Evolutionary conservation across 1,139 yeast species (phyloP), one percentile per base, ranked within the genome.

Genomic region (Candida labiduridarum): DNA sequence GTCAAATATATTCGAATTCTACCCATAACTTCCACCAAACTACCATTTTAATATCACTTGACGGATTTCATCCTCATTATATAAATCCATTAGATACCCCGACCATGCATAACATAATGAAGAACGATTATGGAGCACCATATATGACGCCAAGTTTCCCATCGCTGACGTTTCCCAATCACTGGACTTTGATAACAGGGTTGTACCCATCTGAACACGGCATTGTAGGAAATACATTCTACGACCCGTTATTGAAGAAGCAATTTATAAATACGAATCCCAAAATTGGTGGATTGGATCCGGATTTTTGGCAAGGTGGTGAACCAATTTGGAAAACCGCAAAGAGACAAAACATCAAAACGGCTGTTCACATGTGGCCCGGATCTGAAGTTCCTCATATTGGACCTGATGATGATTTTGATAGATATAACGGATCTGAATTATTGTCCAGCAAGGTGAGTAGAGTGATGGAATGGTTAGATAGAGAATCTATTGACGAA

Each of bases 301-400:
- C 85, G 0, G 80, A 75, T 30, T 88, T 89, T 72, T 89, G 96
- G 96, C 66, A 59, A 46, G 94, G 95, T 9, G 96, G 96, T 30
- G 95, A 89, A 62, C 96, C 97, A 0, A 65, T 91, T 27, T 91
- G 97, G 97, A 71, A 76, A 43, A 88, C 96, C 0, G 91, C 95
- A 0, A 72, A 73, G 25, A 65, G 66, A n/a, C 88, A 87, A 53
- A 85, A 84, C 1, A 79, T 88, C 4, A 73, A 73, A 12, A 72
- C 87, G 2, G 96, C 95, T 0, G 85, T 89, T n/a, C 96, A 91
- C 65, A 90, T 91, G 96, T 91, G 96, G 96, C 97, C 97, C 0
- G 96, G 97, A 0, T 84, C 91, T 53, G 96, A 89, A 59, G 95
- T 86, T 3, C 78, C 76, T 48, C 74, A 82, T 2, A 71, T 67